Evolutionary conservation across 805 yeast species (phyloP).

Genomic region (Scheffersomyces ergatensis): DNA sequence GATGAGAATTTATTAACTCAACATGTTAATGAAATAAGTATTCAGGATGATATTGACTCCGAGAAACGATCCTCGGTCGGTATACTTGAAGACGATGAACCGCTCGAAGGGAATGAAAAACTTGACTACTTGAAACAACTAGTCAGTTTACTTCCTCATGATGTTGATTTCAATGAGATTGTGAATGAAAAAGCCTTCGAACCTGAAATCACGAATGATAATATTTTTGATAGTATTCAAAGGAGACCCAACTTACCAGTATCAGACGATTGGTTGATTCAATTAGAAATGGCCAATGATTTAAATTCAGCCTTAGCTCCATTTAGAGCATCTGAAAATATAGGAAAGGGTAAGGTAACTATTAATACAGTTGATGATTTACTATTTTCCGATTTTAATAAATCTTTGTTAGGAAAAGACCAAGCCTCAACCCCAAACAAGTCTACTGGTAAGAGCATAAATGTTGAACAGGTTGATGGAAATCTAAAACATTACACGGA

Average conservation of each 20-base stretch:
- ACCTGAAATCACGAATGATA: constrained; percentile 51
- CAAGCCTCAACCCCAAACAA: constrained; percentile 20
- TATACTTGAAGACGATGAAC: constrained; percentile 7
- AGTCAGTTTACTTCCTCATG: constrained; percentile 29
- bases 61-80: constrained; percentile 9
- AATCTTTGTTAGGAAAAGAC: constrained; percentile 11
- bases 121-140: constrained; percentile 34
- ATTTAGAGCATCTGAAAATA: constrained; percentile 7
- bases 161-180: constrained; percentile 31
- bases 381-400: constrained; percentile 47
- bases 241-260: constrained; percentile 46
- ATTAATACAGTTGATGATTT: constrained; percentile 43
- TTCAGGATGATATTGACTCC: constrained; percentile 11
- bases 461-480: constrained; percentile 4
- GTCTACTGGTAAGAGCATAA: constrained; percentile 3
- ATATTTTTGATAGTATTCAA: constrained; percentile 32
- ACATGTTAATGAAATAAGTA: constrained; percentile 30
- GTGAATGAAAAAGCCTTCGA: constrained; percentile 68
- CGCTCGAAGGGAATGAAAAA: constrained; percentile 13
- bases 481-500: background rate
- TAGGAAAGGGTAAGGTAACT: constrained; percentile 16
- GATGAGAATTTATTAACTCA: constrained; percentile 19
- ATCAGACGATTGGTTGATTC: constrained; percentile 63
- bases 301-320: constrained; percentile 41
- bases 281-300: constrained; percentile 52